Evolutionary conservation across 1,284 basidiomycete species (phyloP), one percentile per base, ranked within the genome.

Genomic region (Pseudozyma flocculosa): DNA sequence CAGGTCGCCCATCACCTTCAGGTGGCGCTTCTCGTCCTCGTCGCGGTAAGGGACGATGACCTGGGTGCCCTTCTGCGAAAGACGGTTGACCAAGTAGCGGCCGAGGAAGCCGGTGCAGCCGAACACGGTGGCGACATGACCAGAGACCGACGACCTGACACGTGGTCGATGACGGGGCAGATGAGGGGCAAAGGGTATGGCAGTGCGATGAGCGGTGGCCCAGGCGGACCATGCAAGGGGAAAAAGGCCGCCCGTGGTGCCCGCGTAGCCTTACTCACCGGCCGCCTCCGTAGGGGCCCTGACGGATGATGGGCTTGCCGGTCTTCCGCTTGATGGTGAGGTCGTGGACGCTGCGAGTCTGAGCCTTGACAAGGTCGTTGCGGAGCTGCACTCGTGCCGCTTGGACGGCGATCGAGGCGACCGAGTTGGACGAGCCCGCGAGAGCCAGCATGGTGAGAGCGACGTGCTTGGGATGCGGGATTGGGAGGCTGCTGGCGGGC

Each of bases 51-150:
- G 94, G 51, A 95, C 84, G 72, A 98, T 85, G 55, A 97, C 92
- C 78, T 95, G 92, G 4, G 92, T 92, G 11, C 94, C 94, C 78
- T 86, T 83, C 81, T 90, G 92, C 55, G 90, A 75, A n/a, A 76
- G 67, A 37, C 69, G 61, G 64, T 72, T 75, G 41, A 98, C 90
- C 47, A 97, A 82, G 80, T 97, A 98, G 74, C 93, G 83, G 46
- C 94, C 94, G 49, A 99, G 82, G 80, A 97, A 98, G 8, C 93
- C 91, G 11, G 93, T 97, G 76, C 87, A 90, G 32, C 94, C 94
- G 81, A 99, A 98, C 50, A 98, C 93, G 26, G 94, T 99, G 39
- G 88, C 94, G 42, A 88, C 85, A 80, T 93, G 92, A 22, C 75
- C 75, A 22, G 69, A 73, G 10, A 69, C 68, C 37, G 75, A 75